Base-by-base conservation (phyloP, 306 rosid genomes). In the Corylus americana region DNA sequence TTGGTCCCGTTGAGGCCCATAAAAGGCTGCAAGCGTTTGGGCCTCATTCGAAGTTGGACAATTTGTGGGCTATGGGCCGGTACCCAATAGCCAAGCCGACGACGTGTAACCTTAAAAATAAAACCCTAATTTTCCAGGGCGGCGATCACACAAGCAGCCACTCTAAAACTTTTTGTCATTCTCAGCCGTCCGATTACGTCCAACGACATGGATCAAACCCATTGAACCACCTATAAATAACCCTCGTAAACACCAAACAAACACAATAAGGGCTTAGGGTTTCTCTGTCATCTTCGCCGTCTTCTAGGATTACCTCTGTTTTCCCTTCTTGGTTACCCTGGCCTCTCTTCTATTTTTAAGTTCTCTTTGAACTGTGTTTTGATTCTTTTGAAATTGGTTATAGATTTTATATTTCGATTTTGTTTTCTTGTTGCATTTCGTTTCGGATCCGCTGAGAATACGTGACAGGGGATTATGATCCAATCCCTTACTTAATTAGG, bases 401-500 rank as follows among this genome's bases (percentile, higher is more conserved):
- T 55, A 7, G 10, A 6, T 13, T 10, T 13, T 8, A 11, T 7
- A 29, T 1, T 0, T 42, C 55, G 25, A 11, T 18, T 45, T 1
- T 20, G 7, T 6, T 9, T 27, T 31, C 4, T 12, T 49, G 11
- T 11, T 2, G 3, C 53, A 48, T 42, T 6, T 42, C 11, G 53
- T 11, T 5, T 58, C 25, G 29, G 0, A 10, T 62, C 1, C 4
- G 4, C 6, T 55, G 7, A 7, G 39, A 29, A 11, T 68, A 42
- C 25, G 70, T 82, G 92, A 84, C 89, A 87, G 81, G 90, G 72
- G 92, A 75, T 85, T 89, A 81, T 75, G 83, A 55, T 62, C 82
- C 88, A 83, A 55, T 62, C 82, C 89, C 77, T 63, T 61, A 75
- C 86, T 80, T 62, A 9, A 16, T 1, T 6, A 55, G 96, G 86